Base-by-base conservation (phyloP, 2,329 filamentous ascomycete genomes). In the Zasmidium angulare region DNA sequence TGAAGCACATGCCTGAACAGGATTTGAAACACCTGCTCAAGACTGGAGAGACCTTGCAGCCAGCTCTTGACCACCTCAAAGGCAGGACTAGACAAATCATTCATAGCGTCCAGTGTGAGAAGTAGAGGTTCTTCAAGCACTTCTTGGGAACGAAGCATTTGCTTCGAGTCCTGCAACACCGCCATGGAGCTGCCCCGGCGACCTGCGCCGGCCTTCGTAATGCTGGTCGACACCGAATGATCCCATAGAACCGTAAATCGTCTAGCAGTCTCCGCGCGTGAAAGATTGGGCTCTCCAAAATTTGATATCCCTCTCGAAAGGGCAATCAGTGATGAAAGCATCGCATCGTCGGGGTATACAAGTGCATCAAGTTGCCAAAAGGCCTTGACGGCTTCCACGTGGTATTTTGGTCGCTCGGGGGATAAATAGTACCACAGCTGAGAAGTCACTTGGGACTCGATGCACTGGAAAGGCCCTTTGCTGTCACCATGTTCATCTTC, bases 301-400 rank as follows among this genome's bases (percentile, higher is more conserved):
- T 48, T 26, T 21, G 17, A 11, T n/a, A 23, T 17, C 19, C 48
- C 43, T 29, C 56, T 55, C 12, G 61, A 49, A 14, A 67, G 56
- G 11, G 19, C 50, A 20, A 54, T 36, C 31, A 71, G 50, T 21
- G 66, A 64, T 22, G 66, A 67, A 47, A 59, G 54, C 20, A 69
- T 22, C 11, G 51, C 56, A 47, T 68, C 66, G 21, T 50, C 52
- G 12, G 63, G 40, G 19, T 59, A 46, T 1, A 65, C 20, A n/a
- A 69, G 49, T 12, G 65, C 63, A 67, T 98, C 92, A 53, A 99
- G 78, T 65, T 91, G 86, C 90, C 95, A 96, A 43, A 99, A 78
- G 66, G 87, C 89, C 58, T 90, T 86, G 9, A 96, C 90, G 19
- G 92, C 88, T 77, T 99, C 96, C 29, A 99, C 93, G 70, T 98